Evolutionary conservation across 129 eudicot species (phyloP).

Genomic region (Flaveria sonorensis): DNA sequence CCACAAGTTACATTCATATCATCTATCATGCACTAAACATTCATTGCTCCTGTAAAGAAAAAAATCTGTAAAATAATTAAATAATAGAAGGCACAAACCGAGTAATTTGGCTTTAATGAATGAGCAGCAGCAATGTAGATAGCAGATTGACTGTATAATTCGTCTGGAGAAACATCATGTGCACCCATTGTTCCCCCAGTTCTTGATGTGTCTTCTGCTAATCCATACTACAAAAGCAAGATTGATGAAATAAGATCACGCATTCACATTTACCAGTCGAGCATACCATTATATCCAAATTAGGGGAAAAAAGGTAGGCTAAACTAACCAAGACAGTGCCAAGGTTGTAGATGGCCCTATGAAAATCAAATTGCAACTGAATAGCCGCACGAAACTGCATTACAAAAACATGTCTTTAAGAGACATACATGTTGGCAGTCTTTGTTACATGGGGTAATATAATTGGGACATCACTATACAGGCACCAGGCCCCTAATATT

Average conservation of each 20-base stretch:
- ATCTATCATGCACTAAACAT: neutral
- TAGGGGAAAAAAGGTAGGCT: neutral
- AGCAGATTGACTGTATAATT: slow-evolving; percentile 89
- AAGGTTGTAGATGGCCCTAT: slow-evolving; percentile 89
- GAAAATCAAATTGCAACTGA: slow-evolving; percentile 92
- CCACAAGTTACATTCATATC: slow-evolving; percentile 11
- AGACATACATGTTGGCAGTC: neutral
- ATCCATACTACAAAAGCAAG: slow-evolving; percentile 68
- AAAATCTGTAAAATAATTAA: neutral
- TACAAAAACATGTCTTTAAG: slow-evolving; percentile 4
- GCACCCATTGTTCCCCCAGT: slow-evolving; percentile 58
- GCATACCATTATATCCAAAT: slow-evolving; percentile 11
- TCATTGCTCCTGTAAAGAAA: neutral
- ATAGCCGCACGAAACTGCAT: slow-evolving; percentile 95
- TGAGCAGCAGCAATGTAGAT: slow-evolving; percentile 98
- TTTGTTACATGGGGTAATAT: neutral
- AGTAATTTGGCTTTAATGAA: slow-evolving; percentile 82
- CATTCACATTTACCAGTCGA: neutral
- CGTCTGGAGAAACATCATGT: slow-evolving; percentile 74
- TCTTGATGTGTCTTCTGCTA: slow-evolving; percentile 97
- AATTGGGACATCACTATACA: no score
- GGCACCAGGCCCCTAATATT: no score
- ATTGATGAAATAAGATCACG: slow-evolving; percentile 8
- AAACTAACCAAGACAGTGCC: slow-evolving; percentile 93
- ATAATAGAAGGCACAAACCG: slow-evolving; percentile 42